These are phyloP conservation scores for Cercospora zeae-maydis DNA, from an alignment of 2,329 filamentous ascomycete species.

Conservation along the genomic window DNA sequence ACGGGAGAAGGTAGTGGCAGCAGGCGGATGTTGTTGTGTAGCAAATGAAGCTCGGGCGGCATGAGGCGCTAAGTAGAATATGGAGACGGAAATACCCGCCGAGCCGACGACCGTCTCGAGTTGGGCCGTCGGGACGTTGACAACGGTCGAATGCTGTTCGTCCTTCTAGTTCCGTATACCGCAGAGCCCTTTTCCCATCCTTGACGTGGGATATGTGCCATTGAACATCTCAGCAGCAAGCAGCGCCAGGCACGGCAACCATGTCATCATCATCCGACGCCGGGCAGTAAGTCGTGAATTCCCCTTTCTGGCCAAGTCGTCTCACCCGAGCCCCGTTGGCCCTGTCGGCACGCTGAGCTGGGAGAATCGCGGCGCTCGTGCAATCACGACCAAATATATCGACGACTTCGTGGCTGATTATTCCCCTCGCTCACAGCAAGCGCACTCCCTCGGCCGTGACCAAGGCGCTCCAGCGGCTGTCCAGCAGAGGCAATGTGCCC, in stretches of 20 bases:
- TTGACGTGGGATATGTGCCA: not conserved
- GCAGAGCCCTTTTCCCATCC: not conserved
- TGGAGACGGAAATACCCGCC: not conserved
- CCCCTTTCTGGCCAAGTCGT: slow-evolving; percentile 4
- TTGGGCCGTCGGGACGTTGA: not conserved
- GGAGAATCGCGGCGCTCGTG: not conserved
- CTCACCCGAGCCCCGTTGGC: not conserved
- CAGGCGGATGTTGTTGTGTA: not conserved
- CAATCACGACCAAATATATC: not conserved
- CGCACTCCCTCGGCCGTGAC: slow-evolving; percentile 52
- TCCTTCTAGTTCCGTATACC: too few relatives aligned
- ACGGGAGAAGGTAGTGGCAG: too few relatives aligned
- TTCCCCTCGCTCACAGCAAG: slow-evolving; percentile 35
- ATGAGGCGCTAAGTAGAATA: too few relatives aligned
- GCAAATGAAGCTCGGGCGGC: not conserved
- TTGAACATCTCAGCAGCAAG: not conserved
- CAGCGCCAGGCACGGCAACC: not conserved
- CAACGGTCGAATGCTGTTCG: too few relatives aligned
- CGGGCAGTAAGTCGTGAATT: not conserved
- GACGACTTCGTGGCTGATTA: not conserved
- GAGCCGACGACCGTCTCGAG: slow-evolving; percentile 1
- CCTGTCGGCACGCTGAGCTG: not conserved
- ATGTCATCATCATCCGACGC: slow-evolving; percentile 15
- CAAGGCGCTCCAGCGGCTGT: slow-evolving; percentile 52
- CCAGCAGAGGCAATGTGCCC: slow-evolving; percentile 44